Percentiles rank a stretch among this genome's conserved stretches.
These are phyloP conservation scores for Aplosporella prunicola DNA, from an alignment of 2,329 filamentous ascomycete genomes.

Conservation along the genomic window DNA sequence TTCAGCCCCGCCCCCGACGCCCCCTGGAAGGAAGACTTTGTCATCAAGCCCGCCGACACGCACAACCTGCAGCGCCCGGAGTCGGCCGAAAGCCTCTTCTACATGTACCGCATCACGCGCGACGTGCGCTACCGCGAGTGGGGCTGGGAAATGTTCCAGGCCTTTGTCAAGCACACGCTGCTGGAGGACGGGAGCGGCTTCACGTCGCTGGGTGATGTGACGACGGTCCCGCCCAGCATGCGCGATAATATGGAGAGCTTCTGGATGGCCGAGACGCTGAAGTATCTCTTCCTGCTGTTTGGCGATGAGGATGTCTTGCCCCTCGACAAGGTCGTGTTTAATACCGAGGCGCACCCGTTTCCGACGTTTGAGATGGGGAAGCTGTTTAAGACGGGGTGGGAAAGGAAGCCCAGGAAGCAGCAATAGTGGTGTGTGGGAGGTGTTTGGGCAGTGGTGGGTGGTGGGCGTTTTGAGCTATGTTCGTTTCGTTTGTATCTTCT, in stretches of 20 bases:
- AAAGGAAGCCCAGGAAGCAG: constrained; percentile 56
- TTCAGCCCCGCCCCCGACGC: constrained; percentile 36
- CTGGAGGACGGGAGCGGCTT: constrained; percentile 73
- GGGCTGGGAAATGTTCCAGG: constrained; percentile 98
- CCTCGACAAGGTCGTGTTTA: constrained; percentile 80
- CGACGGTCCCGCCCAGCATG: constrained; percentile 55
- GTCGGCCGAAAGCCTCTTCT: constrained; percentile 91
- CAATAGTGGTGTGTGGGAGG: no score
- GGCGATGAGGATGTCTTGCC: constrained; percentile 73
- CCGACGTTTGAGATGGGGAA: constrained; percentile 73
- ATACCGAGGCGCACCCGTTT: constrained; percentile 89
- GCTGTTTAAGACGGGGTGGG: constrained; percentile 73
- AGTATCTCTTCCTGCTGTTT: constrained; percentile 96
- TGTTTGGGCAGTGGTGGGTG: no score
- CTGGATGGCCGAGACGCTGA: constrained; percentile 95
- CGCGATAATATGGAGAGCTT: constrained; percentile 98
- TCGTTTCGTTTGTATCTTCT: no score
- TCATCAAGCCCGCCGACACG: constrained; percentile 68
- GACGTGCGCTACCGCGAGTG: constrained; percentile 84
- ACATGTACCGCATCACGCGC: constrained; percentile 97
- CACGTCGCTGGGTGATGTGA: constrained; percentile 69
- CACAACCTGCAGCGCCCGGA: constrained; percentile 95
- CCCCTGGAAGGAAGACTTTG: constrained; percentile 67
- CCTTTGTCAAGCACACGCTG: constrained; percentile 76
- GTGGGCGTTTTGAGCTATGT: no score